phyloP scores from a whole-genome alignment of 1,139 yeast species.

The Candida buenavistaensis region DNA sequence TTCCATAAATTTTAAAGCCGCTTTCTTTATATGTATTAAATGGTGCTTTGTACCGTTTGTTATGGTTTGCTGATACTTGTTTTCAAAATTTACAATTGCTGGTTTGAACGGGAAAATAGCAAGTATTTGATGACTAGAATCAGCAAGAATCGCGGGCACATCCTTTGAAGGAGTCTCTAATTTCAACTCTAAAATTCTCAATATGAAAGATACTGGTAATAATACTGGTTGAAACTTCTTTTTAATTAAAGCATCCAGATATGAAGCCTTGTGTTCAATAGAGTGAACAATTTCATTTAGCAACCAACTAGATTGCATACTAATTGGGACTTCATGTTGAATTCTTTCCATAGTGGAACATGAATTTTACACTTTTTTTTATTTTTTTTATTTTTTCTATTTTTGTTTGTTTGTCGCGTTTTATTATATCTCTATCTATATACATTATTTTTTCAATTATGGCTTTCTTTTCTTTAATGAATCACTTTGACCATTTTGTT shows the following conservation, averaged over 20 bases:
- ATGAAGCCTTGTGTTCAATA: constrained; percentile 11
- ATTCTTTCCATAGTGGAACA: not conserved
- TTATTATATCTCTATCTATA: too few relatives aligned
- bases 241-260: constrained; percentile 16
- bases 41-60: constrained; percentile 33
- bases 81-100: constrained; percentile 32
- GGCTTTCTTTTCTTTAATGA: too few relatives aligned
- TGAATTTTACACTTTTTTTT: too few relatives aligned
- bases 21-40: constrained; percentile 25
- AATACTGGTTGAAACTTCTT: constrained; percentile 18
- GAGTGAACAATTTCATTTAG: constrained; percentile 12
- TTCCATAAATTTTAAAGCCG: constrained; percentile 26
- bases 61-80: constrained; percentile 19
- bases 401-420: not conserved
- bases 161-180: constrained; percentile 19
- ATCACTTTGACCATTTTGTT: not conserved
- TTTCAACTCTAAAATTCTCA: constrained; percentile 29
- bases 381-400: not conserved
- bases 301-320: constrained; percentile 28
- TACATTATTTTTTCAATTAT: too few relatives aligned
- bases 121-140: constrained; percentile 29
- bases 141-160: constrained; percentile 32
- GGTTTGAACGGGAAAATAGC: constrained; percentile 29
- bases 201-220: constrained; percentile 23
- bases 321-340: constrained; percentile 18